These are phyloP conservation scores for Teunomyces gatunensis DNA, from an alignment of 805 yeast genomes.

Conservation along the genomic window DNA sequence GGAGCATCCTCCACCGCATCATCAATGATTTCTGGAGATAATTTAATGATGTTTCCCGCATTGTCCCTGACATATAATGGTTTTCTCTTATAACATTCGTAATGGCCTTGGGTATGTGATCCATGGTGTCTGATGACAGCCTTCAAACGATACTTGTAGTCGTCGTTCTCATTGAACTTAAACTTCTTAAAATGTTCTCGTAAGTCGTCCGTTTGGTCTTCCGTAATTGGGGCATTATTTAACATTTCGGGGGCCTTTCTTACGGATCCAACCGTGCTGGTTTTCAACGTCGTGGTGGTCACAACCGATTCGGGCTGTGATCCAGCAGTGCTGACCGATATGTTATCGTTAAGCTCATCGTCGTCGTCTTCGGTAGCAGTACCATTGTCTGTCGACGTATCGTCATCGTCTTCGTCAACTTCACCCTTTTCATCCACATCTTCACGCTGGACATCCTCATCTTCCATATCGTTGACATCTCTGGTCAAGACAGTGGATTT, in stretches of 20 bases:
- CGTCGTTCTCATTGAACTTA: conserved; percentile 40
- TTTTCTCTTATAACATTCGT: conserved; percentile 81
- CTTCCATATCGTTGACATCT: conserved; percentile 27
- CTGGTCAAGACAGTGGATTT: conserved; percentile 19
- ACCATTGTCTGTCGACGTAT: conserved; percentile 8
- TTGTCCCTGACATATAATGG: conserved; percentile 53
- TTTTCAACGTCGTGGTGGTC: conserved; percentile 4
- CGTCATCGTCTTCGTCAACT: conserved; percentile 28
- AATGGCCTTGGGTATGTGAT: conserved; percentile 84
- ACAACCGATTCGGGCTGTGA: conserved; percentile 9
- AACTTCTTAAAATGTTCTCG: conserved; percentile 35
- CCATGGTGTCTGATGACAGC: conserved; percentile 87
- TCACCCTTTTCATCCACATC: conserved; percentile 36
- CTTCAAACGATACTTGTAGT: conserved; percentile 54
- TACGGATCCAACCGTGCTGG: conserved; percentile 7
- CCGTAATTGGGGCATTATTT: conserved; percentile 37
- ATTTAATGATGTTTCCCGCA: conserved; percentile 39
- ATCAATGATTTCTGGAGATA: conserved; percentile 40
- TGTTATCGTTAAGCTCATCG: conserved; percentile 13
- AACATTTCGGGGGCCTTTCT: conserved; percentile 23
- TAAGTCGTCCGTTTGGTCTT: conserved; percentile 36
- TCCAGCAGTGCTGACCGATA: conserved; percentile 7
- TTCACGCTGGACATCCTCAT: conserved; percentile 34
- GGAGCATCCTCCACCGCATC: conserved; percentile 16
- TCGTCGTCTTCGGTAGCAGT: conserved; percentile 15